Conservation (phyloP, 2,329 filamentous ascomycete species). For the Thielaviopsis ethacetica region DNA sequence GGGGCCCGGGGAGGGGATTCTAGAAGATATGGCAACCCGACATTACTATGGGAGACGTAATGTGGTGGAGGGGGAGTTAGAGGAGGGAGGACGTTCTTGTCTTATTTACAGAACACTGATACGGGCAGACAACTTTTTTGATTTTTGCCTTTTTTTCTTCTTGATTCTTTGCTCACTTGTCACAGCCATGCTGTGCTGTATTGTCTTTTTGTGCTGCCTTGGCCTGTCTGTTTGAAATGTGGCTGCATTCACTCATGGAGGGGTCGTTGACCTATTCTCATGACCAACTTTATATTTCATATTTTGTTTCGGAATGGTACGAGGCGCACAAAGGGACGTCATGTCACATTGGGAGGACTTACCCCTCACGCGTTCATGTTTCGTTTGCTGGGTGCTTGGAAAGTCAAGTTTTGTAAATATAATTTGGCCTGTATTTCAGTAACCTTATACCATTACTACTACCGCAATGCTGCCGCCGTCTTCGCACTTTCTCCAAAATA, state of each 20-base stretch:
- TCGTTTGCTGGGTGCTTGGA: not conserved
- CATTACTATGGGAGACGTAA: not conserved
- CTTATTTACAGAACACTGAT: slow-evolving; percentile 8
- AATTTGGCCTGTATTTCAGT: not conserved
- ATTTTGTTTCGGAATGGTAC: not conserved
- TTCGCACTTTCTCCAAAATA: too few relatives aligned
- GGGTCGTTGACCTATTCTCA: not conserved
- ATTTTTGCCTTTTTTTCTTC: slow-evolving; percentile 6
- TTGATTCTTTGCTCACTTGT: not conserved
- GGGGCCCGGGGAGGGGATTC: not conserved
- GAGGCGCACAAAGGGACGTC: not conserved
- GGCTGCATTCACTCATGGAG: not conserved
- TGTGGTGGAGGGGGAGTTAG: not conserved
- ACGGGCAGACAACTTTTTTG: not conserved
- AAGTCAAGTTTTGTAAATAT: not conserved
- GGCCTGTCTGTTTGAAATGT: not conserved
- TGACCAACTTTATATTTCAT: not conserved
- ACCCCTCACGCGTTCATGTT: not conserved
- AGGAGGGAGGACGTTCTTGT: slow-evolving; percentile 1
- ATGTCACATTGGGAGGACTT: not conserved
- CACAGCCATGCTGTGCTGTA: too few relatives aligned
- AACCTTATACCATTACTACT: too few relatives aligned
- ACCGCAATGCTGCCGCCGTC: too few relatives aligned
- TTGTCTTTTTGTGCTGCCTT: not conserved
- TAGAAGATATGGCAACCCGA: not conserved